Evolutionary conservation across 768 basidiomycete genomes (phyloP).

Genomic region (Leccinum rimulosum): DNA sequence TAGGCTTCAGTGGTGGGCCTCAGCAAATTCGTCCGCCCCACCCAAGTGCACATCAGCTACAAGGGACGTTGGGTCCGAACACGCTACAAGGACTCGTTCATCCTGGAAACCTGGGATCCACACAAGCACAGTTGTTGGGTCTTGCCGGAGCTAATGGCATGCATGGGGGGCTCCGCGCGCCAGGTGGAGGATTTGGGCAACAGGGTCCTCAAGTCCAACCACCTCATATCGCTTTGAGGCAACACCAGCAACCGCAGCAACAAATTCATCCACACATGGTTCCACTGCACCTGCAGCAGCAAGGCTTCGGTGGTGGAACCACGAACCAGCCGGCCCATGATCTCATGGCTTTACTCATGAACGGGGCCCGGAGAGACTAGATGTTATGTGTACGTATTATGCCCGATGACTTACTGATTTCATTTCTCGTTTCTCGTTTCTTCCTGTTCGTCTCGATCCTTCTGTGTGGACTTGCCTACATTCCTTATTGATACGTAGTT

Average conservation of each 20-base stretch:
- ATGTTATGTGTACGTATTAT: slow-evolving; percentile 13
- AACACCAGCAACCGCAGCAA: slow-evolving; percentile 39
- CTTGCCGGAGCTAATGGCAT: slow-evolving; percentile 45
- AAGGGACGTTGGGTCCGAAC: slow-evolving; percentile 44
- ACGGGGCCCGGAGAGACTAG: slow-evolving; percentile 62
- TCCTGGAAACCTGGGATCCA: slow-evolving; percentile 51
- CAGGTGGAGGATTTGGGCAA: slow-evolving; percentile 41
- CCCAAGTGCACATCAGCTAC: slow-evolving; percentile 45
- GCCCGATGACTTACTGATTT: slow-evolving; percentile 13
- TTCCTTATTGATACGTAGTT: slow-evolving; percentile 34
- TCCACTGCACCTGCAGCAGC: slow-evolving; percentile 62
- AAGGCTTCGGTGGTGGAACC: slow-evolving; percentile 43
- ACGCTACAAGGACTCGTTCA: slow-evolving; percentile 53
- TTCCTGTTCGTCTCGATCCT: slow-evolving; percentile 7
- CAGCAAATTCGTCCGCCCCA: slow-evolving; percentile 51
- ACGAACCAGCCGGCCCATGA: slow-evolving; percentile 65
- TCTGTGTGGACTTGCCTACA: slow-evolving; percentile 27
- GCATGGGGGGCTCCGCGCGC: slow-evolving; percentile 44
- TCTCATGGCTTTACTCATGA: slow-evolving; percentile 83
- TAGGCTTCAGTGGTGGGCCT: slow-evolving; percentile 42
- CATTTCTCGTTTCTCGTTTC: slow-evolving; percentile 11
- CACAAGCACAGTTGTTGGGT: slow-evolving; percentile 44
- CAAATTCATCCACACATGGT: slow-evolving; percentile 54
- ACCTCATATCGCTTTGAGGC: slow-evolving; percentile 32
- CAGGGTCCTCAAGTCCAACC: slow-evolving; percentile 33